phyloP scores from a whole-genome alignment of 2,329 filamentous ascomycete species.

The Phialophora macrospora region DNA sequence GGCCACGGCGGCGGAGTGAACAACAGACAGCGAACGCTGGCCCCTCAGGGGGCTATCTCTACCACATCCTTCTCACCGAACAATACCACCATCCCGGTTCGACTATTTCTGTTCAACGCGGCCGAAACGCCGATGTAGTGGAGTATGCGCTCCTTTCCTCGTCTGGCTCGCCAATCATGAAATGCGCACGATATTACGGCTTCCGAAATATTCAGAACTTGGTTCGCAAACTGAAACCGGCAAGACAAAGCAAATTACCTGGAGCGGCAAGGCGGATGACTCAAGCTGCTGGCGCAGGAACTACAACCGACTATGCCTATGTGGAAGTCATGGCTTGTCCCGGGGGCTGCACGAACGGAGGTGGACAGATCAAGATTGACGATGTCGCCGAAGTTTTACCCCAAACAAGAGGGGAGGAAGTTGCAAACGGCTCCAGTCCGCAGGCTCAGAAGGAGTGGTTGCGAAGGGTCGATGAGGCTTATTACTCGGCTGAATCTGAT shows the following conservation, averaged over 20 bases:
- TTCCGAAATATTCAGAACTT: slow-evolving; percentile 99
- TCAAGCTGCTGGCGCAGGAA: slow-evolving; percentile 42
- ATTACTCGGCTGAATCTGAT: slow-evolving; percentile 75
- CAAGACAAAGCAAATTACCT: slow-evolving; percentile 76
- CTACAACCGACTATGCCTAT: slow-evolving; percentile 75
- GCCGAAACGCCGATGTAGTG: slow-evolving; percentile 87
- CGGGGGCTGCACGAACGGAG: slow-evolving; percentile 97
- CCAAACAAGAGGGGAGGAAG: slow-evolving; percentile 39
- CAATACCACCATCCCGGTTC: slow-evolving; percentile 74
- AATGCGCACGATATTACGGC: slow-evolving; percentile 89
- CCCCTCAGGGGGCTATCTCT: slow-evolving; percentile 84
- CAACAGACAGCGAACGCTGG: slow-evolving; percentile 61
- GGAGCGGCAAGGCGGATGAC: slow-evolving; percentile 64
- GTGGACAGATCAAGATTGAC: slow-evolving; percentile 89
- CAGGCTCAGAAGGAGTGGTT: slow-evolving; percentile 88
- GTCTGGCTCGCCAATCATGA: slow-evolving; percentile 67
- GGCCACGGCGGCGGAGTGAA: slow-evolving; percentile 42
- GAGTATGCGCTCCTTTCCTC: slow-evolving; percentile 74
- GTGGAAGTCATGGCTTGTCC: slow-evolving; percentile 99
- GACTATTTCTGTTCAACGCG: slow-evolving; percentile 70
- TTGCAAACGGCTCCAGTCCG: slow-evolving; percentile 45
- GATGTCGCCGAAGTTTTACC: slow-evolving; percentile 61
- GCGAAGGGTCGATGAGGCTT: slow-evolving; percentile 81
- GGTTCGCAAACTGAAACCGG: slow-evolving; percentile 86
- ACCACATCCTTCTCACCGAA: slow-evolving; percentile 79